Evolutionary conservation across 2,329 filamentous ascomycete species (phyloP).

Genomic region (Exophiala bonariae): DNA sequence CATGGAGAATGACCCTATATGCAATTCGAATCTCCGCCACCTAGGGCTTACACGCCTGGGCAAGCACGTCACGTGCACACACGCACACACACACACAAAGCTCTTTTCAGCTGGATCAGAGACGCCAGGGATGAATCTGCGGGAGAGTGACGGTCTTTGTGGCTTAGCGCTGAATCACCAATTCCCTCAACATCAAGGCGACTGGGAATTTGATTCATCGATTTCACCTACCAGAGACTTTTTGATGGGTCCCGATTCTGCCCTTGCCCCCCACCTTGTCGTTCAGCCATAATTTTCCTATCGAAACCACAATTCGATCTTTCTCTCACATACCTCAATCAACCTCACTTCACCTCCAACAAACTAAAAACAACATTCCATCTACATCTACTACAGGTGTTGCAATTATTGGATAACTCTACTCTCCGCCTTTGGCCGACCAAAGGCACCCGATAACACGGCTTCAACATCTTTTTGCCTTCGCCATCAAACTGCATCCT

Average conservation of each 20-base stretch:
- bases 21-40: too few species aligned
- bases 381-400: conserved; percentile 1
- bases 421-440: conserved; percentile 24
- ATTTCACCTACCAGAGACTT: background rate
- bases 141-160: too few species aligned
- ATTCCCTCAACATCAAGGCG: conserved; percentile 2
- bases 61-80: too few species aligned
- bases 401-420: conserved; percentile 1
- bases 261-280: conserved; percentile 16
- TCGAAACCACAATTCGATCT: conserved; percentile 8
- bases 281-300: conserved; percentile 16
- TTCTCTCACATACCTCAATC: conserved; percentile 8
- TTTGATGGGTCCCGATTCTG: background rate
- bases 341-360: conserved; percentile 2
- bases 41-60: too few species aligned
- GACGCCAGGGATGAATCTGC: too few species aligned
- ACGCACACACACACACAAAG: too few species aligned
- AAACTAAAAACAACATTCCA: too few species aligned
- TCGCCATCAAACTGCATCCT: conserved; percentile 45
- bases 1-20: too few species aligned
- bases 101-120: too few species aligned
- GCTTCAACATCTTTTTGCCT: conserved; percentile 27
- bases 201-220: background rate
- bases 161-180: conserved; percentile 15
- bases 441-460: conserved; percentile 28